phyloP scores from a whole-genome alignment of 2,329 filamentous ascomycete species.

The Pseudogymnoascus sp. region DNA sequence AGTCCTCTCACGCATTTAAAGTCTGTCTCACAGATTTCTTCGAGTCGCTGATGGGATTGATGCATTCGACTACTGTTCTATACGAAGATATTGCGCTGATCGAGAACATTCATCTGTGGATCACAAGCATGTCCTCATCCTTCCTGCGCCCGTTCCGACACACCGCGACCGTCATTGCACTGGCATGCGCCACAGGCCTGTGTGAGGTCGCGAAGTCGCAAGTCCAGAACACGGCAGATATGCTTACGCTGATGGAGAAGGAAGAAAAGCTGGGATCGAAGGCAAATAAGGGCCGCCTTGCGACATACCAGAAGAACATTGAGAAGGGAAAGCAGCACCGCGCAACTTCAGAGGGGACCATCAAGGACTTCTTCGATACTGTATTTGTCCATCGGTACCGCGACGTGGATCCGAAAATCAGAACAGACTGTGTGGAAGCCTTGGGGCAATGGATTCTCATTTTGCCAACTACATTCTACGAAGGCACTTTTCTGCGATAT shows the following conservation, averaged over 20 bases:
- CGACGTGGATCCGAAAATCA: slow-evolving; percentile 83
- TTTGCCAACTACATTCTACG: slow-evolving; percentile 81
- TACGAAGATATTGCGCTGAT: slow-evolving; percentile 71
- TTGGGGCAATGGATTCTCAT: slow-evolving; percentile 82
- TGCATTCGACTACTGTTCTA: slow-evolving; percentile 74
- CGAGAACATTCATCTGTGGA: slow-evolving; percentile 85
- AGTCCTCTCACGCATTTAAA: slow-evolving; percentile 69
- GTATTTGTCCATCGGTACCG: slow-evolving; percentile 94
- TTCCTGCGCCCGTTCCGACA: slow-evolving; percentile 84
- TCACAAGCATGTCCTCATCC: slow-evolving; percentile 84
- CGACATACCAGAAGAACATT: slow-evolving; percentile 64
- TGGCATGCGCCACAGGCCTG: slow-evolving; percentile 71
- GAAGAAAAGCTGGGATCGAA: slow-evolving; percentile 64
- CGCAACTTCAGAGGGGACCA: slow-evolving; percentile 58
- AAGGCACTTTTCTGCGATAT: slow-evolving; percentile 84
- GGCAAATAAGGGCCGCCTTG: slow-evolving; percentile 71
- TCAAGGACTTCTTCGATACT: slow-evolving; percentile 83
- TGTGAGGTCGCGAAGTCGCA: slow-evolving; percentile 66
- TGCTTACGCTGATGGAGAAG: slow-evolving; percentile 69
- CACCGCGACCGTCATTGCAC: slow-evolving; percentile 77
- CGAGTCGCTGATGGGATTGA: slow-evolving; percentile 62
- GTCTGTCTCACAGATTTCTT: slow-evolving; percentile 73
- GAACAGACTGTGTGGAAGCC: slow-evolving; percentile 79
- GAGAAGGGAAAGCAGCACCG: slow-evolving; percentile 32
- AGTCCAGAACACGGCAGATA: slow-evolving; percentile 64